Evolutionary conservation across 139 green algal genomes (phyloP).

Genomic region (Picochlorum sp.): DNA sequence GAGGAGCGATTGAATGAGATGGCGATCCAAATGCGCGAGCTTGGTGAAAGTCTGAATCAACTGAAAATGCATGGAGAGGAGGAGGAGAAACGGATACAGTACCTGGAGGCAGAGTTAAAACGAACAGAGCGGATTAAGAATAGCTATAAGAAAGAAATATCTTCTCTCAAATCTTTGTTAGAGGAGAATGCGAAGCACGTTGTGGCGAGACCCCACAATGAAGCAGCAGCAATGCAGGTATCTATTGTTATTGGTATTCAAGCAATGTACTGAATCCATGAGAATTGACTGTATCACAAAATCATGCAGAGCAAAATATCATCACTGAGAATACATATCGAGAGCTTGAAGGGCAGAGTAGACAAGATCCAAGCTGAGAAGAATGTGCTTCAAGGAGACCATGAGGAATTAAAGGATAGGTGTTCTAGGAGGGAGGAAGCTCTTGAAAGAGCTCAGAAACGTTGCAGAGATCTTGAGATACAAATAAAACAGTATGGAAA

Average conservation of each 20-base stretch:
- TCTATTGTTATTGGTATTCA: too few relatives aligned
- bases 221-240: too few relatives aligned
- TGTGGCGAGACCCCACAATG: too few relatives aligned
- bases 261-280: too few relatives aligned
- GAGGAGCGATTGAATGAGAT: background rate
- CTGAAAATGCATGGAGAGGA: background rate
- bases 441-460: slow-evolving; percentile 17
- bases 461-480: slow-evolving; percentile 9
- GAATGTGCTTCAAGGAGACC: background rate
- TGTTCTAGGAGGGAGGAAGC: slow-evolving; percentile 15
- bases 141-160: too few relatives aligned
- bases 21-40: background rate
- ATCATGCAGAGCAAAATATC: slow-evolving; percentile 5
- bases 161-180: too few relatives aligned
- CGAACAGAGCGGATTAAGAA: background rate
- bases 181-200: too few relatives aligned
- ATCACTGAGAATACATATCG: slow-evolving; percentile 6
- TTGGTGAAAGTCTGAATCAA: background rate
- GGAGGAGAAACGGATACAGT: background rate
- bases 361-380: background rate
- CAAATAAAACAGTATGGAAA: too few relatives aligned
- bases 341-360: background rate
- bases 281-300: too few relatives aligned
- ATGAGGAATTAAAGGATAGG: slow-evolving; percentile 23
- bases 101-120: background rate